phyloP scores from a whole-genome alignment of 805 yeast species.

The Yarrowia bubula region DNA sequence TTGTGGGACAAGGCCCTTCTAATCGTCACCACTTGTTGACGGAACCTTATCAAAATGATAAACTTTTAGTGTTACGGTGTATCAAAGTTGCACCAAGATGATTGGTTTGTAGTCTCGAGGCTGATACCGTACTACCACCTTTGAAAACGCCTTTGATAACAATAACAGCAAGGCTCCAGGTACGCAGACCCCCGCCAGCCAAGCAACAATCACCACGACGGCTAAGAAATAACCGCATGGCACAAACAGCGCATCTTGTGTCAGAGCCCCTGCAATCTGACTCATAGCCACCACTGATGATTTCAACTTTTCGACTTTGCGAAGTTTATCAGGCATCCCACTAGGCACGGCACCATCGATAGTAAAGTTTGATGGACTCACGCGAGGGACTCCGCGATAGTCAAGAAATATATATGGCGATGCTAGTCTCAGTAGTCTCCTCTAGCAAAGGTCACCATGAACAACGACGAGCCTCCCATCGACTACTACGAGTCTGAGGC shows the following conservation, averaged over 20 bases:
- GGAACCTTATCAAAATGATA: neutral
- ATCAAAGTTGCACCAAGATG: slow-evolving; percentile 10
- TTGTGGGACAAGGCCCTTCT: too few species aligned
- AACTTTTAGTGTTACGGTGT: neutral
- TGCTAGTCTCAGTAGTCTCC: neutral
- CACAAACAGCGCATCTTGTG: neutral
- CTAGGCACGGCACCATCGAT: slow-evolving; percentile 21
- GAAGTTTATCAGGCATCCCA: neutral
- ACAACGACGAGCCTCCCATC: neutral
- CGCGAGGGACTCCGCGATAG: slow-evolving; percentile 1
- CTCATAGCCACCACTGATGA: neutral
- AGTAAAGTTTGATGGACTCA: slow-evolving; percentile 7
- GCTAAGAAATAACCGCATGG: neutral
- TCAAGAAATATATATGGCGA: neutral
- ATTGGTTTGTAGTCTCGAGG: neutral
- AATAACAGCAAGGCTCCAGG: too few species aligned
- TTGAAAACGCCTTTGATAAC: too few species aligned
- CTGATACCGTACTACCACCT: neutral
- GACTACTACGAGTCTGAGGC: slow-evolving; percentile 7
- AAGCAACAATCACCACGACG: too few species aligned
- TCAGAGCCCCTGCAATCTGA: neutral
- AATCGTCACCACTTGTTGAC: too few species aligned
- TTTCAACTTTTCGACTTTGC: neutral
- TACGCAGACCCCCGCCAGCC: too few species aligned
- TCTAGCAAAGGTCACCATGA: neutral